A percentile compares a stretch with the other conserved stretches of the same genome.
phyloP scores from a whole-genome alignment of 2,329 filamentous ascomycete genomes.

The Nectriaceae sp. region DNA sequence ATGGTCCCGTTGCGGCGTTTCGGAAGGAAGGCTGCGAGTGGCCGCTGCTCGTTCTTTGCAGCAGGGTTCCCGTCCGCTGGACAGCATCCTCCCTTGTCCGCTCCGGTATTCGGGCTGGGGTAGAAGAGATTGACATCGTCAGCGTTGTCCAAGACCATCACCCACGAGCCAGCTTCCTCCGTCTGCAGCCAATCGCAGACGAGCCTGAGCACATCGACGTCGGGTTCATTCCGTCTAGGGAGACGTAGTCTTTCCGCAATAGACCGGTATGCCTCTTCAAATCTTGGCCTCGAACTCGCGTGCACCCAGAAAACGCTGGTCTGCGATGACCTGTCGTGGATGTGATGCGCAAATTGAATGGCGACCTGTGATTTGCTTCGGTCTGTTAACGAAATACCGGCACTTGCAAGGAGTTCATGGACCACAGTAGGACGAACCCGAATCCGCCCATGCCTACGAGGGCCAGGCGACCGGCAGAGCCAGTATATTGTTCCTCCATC shows the following conservation, averaged over 20 bases:
- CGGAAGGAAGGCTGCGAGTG: slow-evolving; percentile 15
- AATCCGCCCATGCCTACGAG: slow-evolving; percentile 10
- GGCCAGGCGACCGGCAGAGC: slow-evolving; percentile 1
- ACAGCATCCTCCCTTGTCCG: no score
- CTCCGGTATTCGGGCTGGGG: background rate
- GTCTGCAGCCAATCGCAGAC: slow-evolving; percentile 5
- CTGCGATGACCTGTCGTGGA: background rate
- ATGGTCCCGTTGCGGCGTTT: slow-evolving; percentile 13
- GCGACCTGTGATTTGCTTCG: slow-evolving; percentile 13
- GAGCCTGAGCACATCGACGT: slow-evolving; percentile 5
- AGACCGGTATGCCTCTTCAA: slow-evolving; percentile 8
- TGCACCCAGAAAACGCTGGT: slow-evolving; percentile 9
- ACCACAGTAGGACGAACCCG: background rate
- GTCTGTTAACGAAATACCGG: background rate
- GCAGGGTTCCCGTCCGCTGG: background rate
- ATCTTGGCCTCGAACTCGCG: slow-evolving; percentile 3
- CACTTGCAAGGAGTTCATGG: background rate
- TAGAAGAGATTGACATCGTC: slow-evolving; percentile 1
- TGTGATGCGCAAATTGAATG: slow-evolving; percentile 6
- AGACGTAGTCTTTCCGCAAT: slow-evolving; percentile 8
- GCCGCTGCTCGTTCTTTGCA: background rate
- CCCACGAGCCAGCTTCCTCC: slow-evolving; percentile 2
- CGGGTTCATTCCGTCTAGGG: slow-evolving; percentile 3
- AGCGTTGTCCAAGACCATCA: slow-evolving; percentile 6
- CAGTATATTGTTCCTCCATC: background rate